Conservation (phyloP, 306 rosid species). For the Rosa lucieae region DNA sequence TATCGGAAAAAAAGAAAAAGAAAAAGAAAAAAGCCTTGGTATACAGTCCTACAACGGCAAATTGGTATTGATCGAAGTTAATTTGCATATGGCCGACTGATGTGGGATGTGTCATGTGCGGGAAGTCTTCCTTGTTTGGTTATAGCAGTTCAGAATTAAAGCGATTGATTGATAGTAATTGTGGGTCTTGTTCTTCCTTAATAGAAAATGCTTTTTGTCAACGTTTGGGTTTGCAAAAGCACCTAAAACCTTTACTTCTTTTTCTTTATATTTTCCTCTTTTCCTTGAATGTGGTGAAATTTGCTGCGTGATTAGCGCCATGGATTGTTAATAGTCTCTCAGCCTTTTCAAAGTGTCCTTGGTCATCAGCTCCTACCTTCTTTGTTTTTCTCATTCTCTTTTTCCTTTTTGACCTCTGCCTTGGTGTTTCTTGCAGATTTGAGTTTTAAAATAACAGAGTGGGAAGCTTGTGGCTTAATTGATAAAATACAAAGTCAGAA, state of each 20-base stretch:
- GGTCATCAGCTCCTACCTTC: conserved; percentile 13
- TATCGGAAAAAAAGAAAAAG: too few species aligned
- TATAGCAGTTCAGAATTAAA: neutral
- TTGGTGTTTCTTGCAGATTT: neutral
- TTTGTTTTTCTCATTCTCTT: neutral
- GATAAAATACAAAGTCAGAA: neutral
- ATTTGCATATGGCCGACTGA: neutral
- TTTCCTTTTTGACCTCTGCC: neutral
- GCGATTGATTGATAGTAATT: neutral
- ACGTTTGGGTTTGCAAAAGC: conserved; percentile 26
- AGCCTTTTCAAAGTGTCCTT: conserved; percentile 12
- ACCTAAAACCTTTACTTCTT: conserved; percentile 4
- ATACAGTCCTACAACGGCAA: neutral
- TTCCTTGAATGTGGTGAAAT: conserved; percentile 27
- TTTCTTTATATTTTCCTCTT: conserved; percentile 1
- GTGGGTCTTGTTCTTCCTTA: neutral
- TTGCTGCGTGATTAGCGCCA: conserved; percentile 47
- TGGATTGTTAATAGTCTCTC: conserved; percentile 22
- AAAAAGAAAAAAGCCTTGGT: neutral
- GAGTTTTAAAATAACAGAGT: neutral
- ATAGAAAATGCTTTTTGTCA: conserved; percentile 13
- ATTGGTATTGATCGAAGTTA: neutral
- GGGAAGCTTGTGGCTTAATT: neutral
- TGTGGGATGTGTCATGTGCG: neutral
- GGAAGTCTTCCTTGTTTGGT: neutral